Base-by-base conservation (phyloP, 495 filamentous ascomycete species). In the Xylaria intraflava region DNA sequence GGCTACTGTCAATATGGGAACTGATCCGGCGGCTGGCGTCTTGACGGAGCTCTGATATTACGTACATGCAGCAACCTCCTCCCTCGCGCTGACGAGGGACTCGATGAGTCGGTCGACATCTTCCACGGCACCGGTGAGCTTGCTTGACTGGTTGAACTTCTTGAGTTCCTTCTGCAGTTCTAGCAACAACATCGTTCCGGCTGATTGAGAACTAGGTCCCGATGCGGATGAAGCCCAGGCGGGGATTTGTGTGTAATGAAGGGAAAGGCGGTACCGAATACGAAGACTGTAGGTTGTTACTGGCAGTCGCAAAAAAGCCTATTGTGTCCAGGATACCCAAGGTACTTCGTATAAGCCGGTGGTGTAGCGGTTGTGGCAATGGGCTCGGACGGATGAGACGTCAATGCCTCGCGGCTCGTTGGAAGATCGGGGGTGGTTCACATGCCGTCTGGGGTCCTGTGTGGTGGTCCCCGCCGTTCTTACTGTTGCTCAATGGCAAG, bases 101-200 rank as follows among this genome's bases (percentile, higher is more conserved):
- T 89, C 81, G 46, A 98, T 88, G 49, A 87, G 85, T 30, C 77
- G 77, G 64, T 96, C 88, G 2, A 95, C 84, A 79, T 90, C 83
- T 26, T 82, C 72, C 17, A 91, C 78, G 19, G 82, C 85, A 55
- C 86, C 79, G 1, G 78, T 78, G 14, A 90, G 80, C 61, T 87
- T 89, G n/a, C 79, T 74, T 58, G 77, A 81, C 65, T 78, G 83
- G 53, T 72, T 74, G n/a, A 94, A 77, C 60, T 81, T 77, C 41
- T 83, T 79, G 51, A 90, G 78, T 56, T 92, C 89, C 57, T 82
- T 80, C 60, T 89, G 76, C 31, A 96, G 80, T 16, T 66, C 61
- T 26, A 56, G 41, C 45, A 60, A 54, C 38, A 61, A 59, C 64
- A 66, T 66, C 16, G 29, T 55, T 23, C 16, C 31, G 3, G n/a